These are phyloP conservation scores for Agapanthus africanus DNA, from an alignment of 106 monocot genomes.

Conservation along the genomic window DNA sequence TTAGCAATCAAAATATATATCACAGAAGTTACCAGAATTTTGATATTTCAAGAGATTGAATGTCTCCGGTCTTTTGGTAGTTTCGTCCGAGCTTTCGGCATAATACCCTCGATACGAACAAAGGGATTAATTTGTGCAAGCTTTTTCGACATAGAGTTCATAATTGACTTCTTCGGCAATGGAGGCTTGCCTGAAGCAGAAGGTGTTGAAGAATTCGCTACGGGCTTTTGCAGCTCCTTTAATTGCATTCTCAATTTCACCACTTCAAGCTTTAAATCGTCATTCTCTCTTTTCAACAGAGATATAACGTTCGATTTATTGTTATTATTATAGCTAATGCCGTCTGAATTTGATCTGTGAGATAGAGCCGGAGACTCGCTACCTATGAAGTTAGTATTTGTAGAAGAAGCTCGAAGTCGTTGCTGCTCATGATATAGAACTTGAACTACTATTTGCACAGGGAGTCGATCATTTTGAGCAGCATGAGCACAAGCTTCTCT, in stretches of 20 bases:
- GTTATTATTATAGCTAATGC: not conserved
- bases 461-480: slow-evolving; percentile 85
- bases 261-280: slow-evolving; percentile 59
- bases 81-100: slow-evolving; percentile 29
- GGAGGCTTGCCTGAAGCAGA: slow-evolving; percentile 6
- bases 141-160: slow-evolving; percentile 67
- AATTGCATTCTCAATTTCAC: slow-evolving; percentile 44
- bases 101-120: slow-evolving; percentile 29
- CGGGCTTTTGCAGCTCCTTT: slow-evolving; percentile 23
- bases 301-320: slow-evolving; percentile 35
- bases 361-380: slow-evolving; percentile 41
- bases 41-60: slow-evolving; percentile 59
- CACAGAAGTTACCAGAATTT: not conserved
- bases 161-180: slow-evolving; percentile 76
- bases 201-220: not conserved
- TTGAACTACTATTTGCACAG: slow-evolving; percentile 59
- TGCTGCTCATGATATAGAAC: slow-evolving; percentile 66
- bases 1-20: not conserved
- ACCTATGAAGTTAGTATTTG: slow-evolving; percentile 15
- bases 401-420: slow-evolving; percentile 34
- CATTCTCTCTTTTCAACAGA: slow-evolving; percentile 61
- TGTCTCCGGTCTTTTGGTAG: slow-evolving; percentile 70
- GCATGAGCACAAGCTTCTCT: slow-evolving; percentile 92
- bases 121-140: slow-evolving; percentile 67
- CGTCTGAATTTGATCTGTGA: slow-evolving; percentile 12